phyloP scores from a whole-genome alignment of 1,139 yeast genomes.

The Kodamaea fungicola region DNA sequence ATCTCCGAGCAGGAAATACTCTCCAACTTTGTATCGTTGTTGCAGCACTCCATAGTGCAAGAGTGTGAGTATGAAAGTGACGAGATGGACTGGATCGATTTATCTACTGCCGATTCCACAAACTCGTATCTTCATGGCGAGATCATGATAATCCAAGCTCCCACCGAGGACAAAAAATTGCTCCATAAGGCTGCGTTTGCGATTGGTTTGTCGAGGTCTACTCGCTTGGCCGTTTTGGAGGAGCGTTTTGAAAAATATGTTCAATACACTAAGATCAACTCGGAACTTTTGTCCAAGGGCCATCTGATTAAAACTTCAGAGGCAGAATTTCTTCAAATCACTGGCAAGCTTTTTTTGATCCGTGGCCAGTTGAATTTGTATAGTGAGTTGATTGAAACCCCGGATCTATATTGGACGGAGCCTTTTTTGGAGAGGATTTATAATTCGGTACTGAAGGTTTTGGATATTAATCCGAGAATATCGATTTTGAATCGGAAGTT shows the following conservation, averaged over 20 bases:
- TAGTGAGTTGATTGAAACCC: constrained; percentile 88
- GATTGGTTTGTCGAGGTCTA: constrained; percentile 80
- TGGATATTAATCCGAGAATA: constrained; percentile 77
- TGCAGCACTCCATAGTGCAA: constrained; percentile 26
- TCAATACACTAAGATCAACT: constrained; percentile 56
- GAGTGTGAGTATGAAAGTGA: constrained; percentile 68
- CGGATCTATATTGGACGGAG: constrained; percentile 91
- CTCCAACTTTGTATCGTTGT: constrained; percentile 48
- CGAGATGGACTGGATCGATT: constrained; percentile 80
- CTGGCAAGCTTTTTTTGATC: constrained; percentile 70
- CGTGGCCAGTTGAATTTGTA: constrained; percentile 81
- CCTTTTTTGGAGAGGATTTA: constrained; percentile 78
- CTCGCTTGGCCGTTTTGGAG: constrained; percentile 79
- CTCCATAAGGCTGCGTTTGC: constrained; percentile 88
- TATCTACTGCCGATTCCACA: background rate
- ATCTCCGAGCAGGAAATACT: constrained; percentile 51
- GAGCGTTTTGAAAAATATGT: constrained; percentile 66
- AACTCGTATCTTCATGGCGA: constrained; percentile 61
- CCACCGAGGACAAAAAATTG: constrained; percentile 41
- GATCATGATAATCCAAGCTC: constrained; percentile 58
- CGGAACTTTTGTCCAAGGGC: constrained; percentile 68
- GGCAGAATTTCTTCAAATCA: constrained; percentile 60
- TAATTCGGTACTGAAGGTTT: constrained; percentile 60
- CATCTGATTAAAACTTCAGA: constrained; percentile 53
- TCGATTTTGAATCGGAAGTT: constrained; percentile 76